phyloP scores from a whole-genome alignment of 2,329 filamentous ascomycete species.

The Penicillium sp. region DNA sequence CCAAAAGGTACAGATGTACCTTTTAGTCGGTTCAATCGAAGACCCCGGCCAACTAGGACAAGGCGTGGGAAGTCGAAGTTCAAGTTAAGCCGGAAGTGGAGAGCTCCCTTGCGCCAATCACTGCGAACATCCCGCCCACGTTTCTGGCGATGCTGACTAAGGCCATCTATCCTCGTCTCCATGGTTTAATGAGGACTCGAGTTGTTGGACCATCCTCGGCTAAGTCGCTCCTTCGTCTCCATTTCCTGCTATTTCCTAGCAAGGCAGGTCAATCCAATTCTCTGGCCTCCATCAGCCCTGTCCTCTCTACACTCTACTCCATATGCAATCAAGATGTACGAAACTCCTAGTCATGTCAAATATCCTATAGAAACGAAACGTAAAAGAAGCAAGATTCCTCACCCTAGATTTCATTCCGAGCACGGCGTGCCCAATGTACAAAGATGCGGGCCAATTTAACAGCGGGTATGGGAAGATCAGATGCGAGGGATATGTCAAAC shows the following conservation, averaged over 20 bases:
- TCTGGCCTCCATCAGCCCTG: not conserved
- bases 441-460: slow-evolving; percentile 7
- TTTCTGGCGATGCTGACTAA: slow-evolving; percentile 11
- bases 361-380: not conserved
- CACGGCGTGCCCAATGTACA: slow-evolving; percentile 20
- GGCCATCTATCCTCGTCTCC: not conserved
- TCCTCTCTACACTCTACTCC: too few species aligned
- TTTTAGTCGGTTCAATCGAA: not conserved
- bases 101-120: slow-evolving; percentile 24
- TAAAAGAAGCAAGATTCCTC: slow-evolving; percentile 5
- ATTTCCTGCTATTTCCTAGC: too few species aligned
- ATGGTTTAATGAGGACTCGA: too few species aligned
- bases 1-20: slow-evolving; percentile 1
- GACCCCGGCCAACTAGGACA: not conserved
- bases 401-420: slow-evolving; percentile 10
- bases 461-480: slow-evolving; percentile 16
- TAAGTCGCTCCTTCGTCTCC: too few species aligned
- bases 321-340: not conserved
- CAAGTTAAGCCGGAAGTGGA: slow-evolving; percentile 18
- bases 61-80: slow-evolving; percentile 1
- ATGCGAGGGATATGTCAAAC: slow-evolving; percentile 25
- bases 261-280: too few species aligned
- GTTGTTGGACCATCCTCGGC: too few species aligned
- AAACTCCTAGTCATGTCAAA: slow-evolving; percentile 1
- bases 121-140: slow-evolving; percentile 18